phyloP scores from a whole-genome alignment of 2,329 filamentous ascomycete genomes.

The Microdochium bolleyi region DNA sequence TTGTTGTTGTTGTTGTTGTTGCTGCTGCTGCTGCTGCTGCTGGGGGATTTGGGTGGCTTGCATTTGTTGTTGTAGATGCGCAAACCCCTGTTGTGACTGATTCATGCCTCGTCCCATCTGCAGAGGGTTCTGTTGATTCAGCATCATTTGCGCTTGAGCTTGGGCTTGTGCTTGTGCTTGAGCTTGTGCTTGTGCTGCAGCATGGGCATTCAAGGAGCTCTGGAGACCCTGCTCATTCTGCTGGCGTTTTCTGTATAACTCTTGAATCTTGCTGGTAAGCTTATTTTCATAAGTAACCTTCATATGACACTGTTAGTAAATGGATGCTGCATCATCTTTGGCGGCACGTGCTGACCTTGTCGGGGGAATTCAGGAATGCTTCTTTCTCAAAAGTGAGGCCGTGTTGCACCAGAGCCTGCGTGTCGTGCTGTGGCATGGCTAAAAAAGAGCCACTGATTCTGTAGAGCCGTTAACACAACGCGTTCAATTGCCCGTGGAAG shows the following conservation, averaged over 20 bases:
- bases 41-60: slow-evolving; percentile 44
- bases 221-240: slow-evolving; percentile 40
- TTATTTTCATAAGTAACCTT: slow-evolving; percentile 42
- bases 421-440: slow-evolving; percentile 32
- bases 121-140: slow-evolving; percentile 39
- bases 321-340: neutral
- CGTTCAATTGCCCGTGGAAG: too few relatives aligned
- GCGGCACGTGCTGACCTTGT: slow-evolving; percentile 32
- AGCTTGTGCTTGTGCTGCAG: slow-evolving; percentile 26
- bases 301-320: slow-evolving; percentile 11
- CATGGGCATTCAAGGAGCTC: slow-evolving; percentile 37
- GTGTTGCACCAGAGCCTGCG: slow-evolving; percentile 29
- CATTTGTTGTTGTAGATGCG: slow-evolving; percentile 51
- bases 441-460: slow-evolving; percentile 46
- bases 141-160: slow-evolving; percentile 36
- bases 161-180: slow-evolving; percentile 30
- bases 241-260: slow-evolving; percentile 43
- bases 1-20: slow-evolving; percentile 8
- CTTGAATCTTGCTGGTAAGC: slow-evolving; percentile 35
- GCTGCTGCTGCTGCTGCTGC: slow-evolving; percentile 26
- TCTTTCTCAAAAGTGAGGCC: slow-evolving; percentile 40
- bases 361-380: slow-evolving; percentile 33
- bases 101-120: slow-evolving; percentile 44
- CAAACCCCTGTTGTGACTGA: slow-evolving; percentile 46
- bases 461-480: neutral